A percentile compares a stretch with the other conserved stretches of the same genome.
These are phyloP conservation scores for Neurospora intermedia DNA, from an alignment of 495 filamentous ascomycete genomes.

Conservation along the genomic window DNA sequence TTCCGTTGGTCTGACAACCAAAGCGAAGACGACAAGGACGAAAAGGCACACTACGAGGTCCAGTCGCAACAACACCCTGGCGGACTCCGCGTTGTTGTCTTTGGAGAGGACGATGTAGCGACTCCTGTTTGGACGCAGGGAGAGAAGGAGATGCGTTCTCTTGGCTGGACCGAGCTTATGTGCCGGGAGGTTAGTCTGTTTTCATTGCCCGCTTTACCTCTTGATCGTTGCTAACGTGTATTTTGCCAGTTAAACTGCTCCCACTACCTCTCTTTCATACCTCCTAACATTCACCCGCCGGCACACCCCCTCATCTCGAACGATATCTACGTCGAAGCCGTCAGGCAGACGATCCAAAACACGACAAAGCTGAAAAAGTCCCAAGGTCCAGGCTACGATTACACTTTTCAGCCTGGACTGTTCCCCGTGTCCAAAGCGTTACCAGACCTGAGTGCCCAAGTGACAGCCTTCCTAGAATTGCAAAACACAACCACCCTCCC, in stretches of 20 bases:
- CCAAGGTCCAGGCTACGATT: constrained; percentile 19
- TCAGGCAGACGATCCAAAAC: constrained; percentile 5
- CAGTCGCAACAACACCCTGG: not conserved
- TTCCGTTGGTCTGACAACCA: not conserved
- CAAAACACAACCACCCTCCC: constrained; percentile 13
- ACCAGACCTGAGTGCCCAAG: constrained; percentile 31
- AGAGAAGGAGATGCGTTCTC: constrained; percentile 1
- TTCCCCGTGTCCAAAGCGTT: constrained; percentile 18
- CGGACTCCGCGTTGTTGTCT: constrained; percentile 22
- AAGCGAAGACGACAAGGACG: not conserved
- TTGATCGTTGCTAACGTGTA: constrained; percentile 16
- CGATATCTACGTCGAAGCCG: constrained; percentile 19
- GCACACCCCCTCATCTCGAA: constrained; percentile 21
- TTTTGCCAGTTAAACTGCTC: constrained; percentile 24
- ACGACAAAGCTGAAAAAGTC: not conserved
- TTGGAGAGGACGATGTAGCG: constrained; percentile 23
- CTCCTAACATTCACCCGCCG: constrained; percentile 9
- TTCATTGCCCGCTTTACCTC: not conserved
- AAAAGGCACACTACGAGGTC: not conserved
- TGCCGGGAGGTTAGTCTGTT: constrained; percentile 15
- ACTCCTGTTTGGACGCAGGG: constrained; percentile 10
- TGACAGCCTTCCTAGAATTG: constrained; percentile 27
- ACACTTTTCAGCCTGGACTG: constrained; percentile 25
- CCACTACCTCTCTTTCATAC: constrained; percentile 21
- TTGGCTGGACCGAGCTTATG: constrained; percentile 18